These are phyloP conservation scores for Coniochaeta hoffmannii DNA, from an alignment of 2,329 filamentous ascomycete genomes.

Conservation along the genomic window DNA sequence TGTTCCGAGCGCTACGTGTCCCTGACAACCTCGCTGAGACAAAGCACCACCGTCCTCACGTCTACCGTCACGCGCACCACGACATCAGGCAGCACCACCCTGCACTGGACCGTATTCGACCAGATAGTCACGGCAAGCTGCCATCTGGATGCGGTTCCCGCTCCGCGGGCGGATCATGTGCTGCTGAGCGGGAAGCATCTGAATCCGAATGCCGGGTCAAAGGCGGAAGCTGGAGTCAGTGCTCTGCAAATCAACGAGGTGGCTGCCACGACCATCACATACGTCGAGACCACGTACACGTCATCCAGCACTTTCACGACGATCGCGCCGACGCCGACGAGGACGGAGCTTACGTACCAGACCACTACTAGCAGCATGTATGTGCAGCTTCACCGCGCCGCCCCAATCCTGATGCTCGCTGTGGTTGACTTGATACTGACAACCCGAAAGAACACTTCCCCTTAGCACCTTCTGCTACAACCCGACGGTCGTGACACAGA, in stretches of 20 bases:
- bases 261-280: neutral
- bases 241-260: neutral
- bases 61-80: neutral
- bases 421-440: neutral
- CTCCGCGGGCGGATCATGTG: neutral
- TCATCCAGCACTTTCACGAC: neutral
- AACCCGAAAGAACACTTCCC: neutral
- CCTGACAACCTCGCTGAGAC: neutral
- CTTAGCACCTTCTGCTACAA: neutral
- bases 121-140: neutral
- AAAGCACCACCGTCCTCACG: neutral
- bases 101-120: neutral
- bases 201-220: neutral
- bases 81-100: conserved; percentile 1
- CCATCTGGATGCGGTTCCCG: neutral
- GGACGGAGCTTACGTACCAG: neutral
- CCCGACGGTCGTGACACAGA: conserved; percentile 1
- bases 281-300: neutral
- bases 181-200: neutral
- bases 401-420: neutral
- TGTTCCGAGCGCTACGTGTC: neutral
- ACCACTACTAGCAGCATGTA: neutral
- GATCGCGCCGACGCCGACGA: neutral
- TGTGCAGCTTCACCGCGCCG: neutral
- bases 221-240: neutral